phyloP scores from a whole-genome alignment of 2,329 filamentous ascomycete genomes.

The Daldinia eschscholtzii region DNA sequence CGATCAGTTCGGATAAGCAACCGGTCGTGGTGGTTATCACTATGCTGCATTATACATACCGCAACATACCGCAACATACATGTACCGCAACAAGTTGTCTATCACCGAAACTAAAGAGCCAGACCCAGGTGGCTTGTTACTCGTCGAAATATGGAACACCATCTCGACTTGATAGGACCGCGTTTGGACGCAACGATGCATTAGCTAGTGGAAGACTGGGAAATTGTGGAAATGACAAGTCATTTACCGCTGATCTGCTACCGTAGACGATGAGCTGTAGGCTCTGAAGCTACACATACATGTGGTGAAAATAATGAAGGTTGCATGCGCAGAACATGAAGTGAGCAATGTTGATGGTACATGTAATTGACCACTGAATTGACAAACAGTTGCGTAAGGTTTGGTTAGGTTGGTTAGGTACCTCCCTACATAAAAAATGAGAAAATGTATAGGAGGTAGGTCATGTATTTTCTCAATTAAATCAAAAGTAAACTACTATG shows the following conservation, averaged over 20 bases:
- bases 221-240: conserved; percentile 30
- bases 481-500: background rate
- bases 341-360: background rate
- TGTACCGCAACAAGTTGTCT: background rate
- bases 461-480: background rate
- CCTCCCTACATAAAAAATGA: too few relatives aligned
- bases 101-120: background rate
- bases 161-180: conserved; percentile 4
- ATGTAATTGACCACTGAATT: too few relatives aligned
- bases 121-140: conserved; percentile 6
- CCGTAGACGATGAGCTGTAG: background rate
- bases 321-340: conserved; percentile 8
- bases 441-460: too few relatives aligned
- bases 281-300: background rate
- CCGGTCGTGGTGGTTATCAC: background rate
- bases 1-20: background rate
- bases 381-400: too few relatives aligned
- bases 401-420: too few relatives aligned
- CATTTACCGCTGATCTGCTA: conserved; percentile 30
- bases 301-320: conserved; percentile 5
- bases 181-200: conserved; percentile 5
- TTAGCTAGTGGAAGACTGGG: conserved; percentile 12
- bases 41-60: background rate
- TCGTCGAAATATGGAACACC: background rate
- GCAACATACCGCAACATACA: background rate